These are phyloP conservation scores for Paramecium biaurelia DNA, from an alignment of 73 alveolate species.

Conservation along the genomic window DNA sequence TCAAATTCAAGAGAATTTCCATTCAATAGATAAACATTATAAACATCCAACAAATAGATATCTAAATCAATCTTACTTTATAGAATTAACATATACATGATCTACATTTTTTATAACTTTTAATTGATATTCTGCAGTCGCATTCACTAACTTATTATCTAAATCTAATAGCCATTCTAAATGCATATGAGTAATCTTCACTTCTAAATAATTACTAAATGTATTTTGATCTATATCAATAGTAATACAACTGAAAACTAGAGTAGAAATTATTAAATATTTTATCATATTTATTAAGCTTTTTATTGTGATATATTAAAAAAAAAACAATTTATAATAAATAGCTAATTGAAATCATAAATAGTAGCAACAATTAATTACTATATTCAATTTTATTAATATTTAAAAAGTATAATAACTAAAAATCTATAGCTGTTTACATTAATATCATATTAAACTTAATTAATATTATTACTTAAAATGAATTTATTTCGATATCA, in stretches of 20 bases:
- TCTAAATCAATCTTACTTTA: neutral
- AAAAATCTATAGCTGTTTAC: no score
- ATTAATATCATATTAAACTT: no score
- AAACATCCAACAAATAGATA: neutral
- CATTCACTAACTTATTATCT: neutral
- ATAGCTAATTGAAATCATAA: no score
- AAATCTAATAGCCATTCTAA: slow-evolving; percentile 28
- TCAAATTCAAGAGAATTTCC: neutral
- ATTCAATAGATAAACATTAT: neutral
- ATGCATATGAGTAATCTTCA: neutral
- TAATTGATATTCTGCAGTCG: neutral
- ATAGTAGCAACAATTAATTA: no score
- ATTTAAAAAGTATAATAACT: no score
- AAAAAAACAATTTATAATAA: no score
- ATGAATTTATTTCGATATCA: no score
- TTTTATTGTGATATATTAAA: no score
- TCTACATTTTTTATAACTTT: neutral
- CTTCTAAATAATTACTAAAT: neutral
- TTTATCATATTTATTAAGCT: neutral
- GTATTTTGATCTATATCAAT: slow-evolving; percentile 9
- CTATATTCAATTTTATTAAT: no score
- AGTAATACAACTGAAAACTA: neutral
- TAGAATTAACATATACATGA: neutral
- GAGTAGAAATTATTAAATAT: neutral
- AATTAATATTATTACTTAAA: no score